Conservation (phyloP, 75 land plant genomes). For the Pseudotsuga menziesii region DNA sequence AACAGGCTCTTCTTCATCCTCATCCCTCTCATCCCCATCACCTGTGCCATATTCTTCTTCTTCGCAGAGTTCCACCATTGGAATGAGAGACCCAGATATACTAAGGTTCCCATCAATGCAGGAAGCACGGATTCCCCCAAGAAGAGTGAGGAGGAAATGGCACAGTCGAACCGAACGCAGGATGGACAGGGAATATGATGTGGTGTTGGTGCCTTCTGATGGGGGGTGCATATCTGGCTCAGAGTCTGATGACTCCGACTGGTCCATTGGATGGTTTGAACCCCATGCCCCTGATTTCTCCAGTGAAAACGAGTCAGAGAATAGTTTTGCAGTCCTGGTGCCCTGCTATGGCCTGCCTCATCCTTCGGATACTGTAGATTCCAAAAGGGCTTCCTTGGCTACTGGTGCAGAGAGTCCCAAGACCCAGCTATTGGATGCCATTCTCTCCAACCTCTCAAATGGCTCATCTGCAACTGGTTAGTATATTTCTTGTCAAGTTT, state of each 20-base stretch:
- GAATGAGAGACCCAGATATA: conserved; percentile 22
- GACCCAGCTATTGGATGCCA: conserved; percentile 25
- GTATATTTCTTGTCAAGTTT: not conserved
- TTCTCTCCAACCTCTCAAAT: conserved; percentile 21
- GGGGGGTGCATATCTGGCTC: conserved; percentile 61
- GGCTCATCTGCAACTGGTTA: conserved; percentile 33
- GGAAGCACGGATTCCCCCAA: conserved; percentile 12
- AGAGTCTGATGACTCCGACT: conserved; percentile 87
- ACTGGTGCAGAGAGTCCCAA: conserved; percentile 16
- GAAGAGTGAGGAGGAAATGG: conserved; percentile 35
- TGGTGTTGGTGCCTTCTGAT: conserved; percentile 79
- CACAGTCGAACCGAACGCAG: conserved; percentile 34
- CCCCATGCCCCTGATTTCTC: conserved; percentile 70
- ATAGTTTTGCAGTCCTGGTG: conserved; percentile 81
- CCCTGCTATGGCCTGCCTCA: conserved; percentile 60
- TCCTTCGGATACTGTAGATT: not conserved
- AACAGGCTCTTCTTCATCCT: not conserved
- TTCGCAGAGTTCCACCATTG: conserved; percentile 9
- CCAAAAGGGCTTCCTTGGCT: conserved; percentile 9
- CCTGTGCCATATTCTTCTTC: not conserved
- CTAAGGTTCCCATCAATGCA: conserved; percentile 27
- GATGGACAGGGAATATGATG: conserved; percentile 69
- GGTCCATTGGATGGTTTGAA: conserved; percentile 92
- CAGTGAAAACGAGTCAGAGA: conserved; percentile 61
- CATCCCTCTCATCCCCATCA: conserved; percentile 12